phyloP scores from a whole-genome alignment of 371 early-diverging fungal species.

The Mucor ambiguus region DNA sequence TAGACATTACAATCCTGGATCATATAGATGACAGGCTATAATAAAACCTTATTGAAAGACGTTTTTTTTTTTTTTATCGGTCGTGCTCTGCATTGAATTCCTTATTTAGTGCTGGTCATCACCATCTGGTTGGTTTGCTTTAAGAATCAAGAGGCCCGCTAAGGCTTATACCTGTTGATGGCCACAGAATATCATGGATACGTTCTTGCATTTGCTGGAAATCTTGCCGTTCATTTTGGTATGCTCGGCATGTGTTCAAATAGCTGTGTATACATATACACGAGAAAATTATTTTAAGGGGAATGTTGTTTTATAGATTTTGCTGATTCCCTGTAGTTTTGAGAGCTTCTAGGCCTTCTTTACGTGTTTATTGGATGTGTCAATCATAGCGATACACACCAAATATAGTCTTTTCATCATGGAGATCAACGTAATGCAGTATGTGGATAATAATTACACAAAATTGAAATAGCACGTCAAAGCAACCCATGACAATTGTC shows the following conservation, averaged over 20 bases:
- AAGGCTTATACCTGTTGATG: background rate
- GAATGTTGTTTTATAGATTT: conserved; percentile 7
- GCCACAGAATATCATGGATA: background rate
- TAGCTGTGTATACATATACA: background rate
- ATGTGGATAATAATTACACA: background rate
- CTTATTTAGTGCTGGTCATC: conserved; percentile 1
- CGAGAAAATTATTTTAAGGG: background rate
- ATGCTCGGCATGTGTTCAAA: conserved; percentile 6
- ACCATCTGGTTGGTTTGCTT: background rate
- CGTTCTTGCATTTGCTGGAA: background rate
- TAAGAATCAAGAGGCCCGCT: background rate
- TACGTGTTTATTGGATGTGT: background rate
- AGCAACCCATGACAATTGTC: conserved; percentile 13
- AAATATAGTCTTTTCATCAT: background rate
- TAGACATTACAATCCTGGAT: background rate
- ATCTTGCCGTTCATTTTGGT: background rate
- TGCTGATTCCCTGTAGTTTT: background rate
- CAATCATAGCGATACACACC: background rate
- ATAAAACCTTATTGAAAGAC: background rate
- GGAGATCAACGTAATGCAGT: conserved; percentile 15
- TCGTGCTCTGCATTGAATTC: background rate
- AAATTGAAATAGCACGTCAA: conserved; percentile 6
- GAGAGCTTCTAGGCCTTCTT: background rate
- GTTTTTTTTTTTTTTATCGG: background rate
- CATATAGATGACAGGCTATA: background rate